A percentile compares a stretch with the other conserved stretches of the same genome.
These are phyloP conservation scores for Suhomyces anneliseae DNA, from an alignment of 1,139 yeast species.

Conservation along the genomic window DNA sequence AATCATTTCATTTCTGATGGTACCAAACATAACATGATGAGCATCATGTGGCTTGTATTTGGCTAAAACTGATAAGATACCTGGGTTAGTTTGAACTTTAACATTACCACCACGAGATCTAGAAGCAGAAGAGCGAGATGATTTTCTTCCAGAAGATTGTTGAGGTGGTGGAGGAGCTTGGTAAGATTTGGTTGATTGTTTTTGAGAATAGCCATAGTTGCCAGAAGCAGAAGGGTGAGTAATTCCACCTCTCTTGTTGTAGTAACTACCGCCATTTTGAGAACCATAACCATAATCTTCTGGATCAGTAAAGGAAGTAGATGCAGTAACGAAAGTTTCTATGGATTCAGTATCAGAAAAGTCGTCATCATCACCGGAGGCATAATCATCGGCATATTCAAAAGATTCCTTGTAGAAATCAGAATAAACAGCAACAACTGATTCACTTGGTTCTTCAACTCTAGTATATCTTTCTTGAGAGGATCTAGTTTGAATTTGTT, in stretches of 20 bases:
- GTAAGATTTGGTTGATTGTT: conserved; percentile 1
- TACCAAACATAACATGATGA: conserved; percentile 25
- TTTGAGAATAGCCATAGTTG: not conserved
- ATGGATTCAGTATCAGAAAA: conserved; percentile 27
- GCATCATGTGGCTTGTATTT: conserved; percentile 28
- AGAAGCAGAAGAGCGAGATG: not conserved
- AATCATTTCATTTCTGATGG: conserved; percentile 32
- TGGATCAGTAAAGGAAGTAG: conserved; percentile 29
- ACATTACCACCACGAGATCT: not conserved
- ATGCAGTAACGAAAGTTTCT: conserved; percentile 42
- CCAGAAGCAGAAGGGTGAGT: conserved; percentile 6
- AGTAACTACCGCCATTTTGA: conserved; percentile 10
- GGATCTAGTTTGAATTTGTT: conserved; percentile 32
- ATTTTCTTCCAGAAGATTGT: not conserved
- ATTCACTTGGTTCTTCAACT: conserved; percentile 26
- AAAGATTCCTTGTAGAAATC: conserved; percentile 26
- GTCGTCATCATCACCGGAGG: conserved; percentile 19
- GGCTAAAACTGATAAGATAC: conserved; percentile 18
- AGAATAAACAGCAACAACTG: conserved; percentile 22
- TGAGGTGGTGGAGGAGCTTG: not conserved
- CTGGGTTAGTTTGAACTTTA: conserved; percentile 19
- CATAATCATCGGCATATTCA: conserved; percentile 26
- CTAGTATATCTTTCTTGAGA: conserved; percentile 31
- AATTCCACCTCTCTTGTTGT: conserved; percentile 8
- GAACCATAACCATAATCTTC: conserved; percentile 3